These are phyloP conservation scores for Hyphodiscus sp. DNA, from an alignment of 2,329 filamentous ascomycete genomes.

Conservation along the genomic window DNA sequence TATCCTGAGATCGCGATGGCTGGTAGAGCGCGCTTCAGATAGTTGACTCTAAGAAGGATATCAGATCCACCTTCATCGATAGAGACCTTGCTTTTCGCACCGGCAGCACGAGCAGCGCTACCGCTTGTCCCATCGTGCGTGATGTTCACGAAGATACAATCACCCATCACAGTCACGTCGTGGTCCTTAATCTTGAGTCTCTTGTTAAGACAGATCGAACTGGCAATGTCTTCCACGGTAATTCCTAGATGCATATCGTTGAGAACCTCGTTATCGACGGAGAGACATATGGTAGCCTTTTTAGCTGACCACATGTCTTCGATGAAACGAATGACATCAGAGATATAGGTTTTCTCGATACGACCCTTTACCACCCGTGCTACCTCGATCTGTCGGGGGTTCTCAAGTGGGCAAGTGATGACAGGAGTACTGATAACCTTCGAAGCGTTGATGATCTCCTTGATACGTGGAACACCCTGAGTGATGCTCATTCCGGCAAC, in stretches of 20 bases:
- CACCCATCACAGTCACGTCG: slow-evolving; percentile 56
- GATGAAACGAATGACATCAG: slow-evolving; percentile 72
- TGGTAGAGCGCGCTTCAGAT: slow-evolving; percentile 75
- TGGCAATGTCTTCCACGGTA: slow-evolving; percentile 62
- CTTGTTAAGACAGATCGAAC: slow-evolving; percentile 72
- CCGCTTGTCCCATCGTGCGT: slow-evolving; percentile 42
- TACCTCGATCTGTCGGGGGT: slow-evolving; percentile 65
- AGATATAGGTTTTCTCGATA: slow-evolving; percentile 90
- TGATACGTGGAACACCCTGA: slow-evolving; percentile 98
- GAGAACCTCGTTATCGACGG: slow-evolving; percentile 74
- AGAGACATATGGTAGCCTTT: slow-evolving; percentile 70
- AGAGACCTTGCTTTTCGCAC: slow-evolving; percentile 19
- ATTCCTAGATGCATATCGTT: slow-evolving; percentile 78
- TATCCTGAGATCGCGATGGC: slow-evolving; percentile 86
- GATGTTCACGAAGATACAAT: slow-evolving; percentile 69
- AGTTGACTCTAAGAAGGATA: slow-evolving; percentile 72
- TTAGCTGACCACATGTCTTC: slow-evolving; percentile 84
- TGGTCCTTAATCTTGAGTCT: slow-evolving; percentile 69
- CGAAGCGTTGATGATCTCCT: slow-evolving; percentile 99
- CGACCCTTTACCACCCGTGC: slow-evolving; percentile 88
- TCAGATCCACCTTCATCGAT: slow-evolving; percentile 51
- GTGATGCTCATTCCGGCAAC: slow-evolving; percentile 99
- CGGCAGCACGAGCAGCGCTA: slow-evolving; percentile 16
- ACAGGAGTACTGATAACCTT: slow-evolving; percentile 91
- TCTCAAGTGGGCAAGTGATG: slow-evolving; percentile 79